Conservation (phyloP, 768 basidiomycete species). For the Mycena galopus region DNA sequence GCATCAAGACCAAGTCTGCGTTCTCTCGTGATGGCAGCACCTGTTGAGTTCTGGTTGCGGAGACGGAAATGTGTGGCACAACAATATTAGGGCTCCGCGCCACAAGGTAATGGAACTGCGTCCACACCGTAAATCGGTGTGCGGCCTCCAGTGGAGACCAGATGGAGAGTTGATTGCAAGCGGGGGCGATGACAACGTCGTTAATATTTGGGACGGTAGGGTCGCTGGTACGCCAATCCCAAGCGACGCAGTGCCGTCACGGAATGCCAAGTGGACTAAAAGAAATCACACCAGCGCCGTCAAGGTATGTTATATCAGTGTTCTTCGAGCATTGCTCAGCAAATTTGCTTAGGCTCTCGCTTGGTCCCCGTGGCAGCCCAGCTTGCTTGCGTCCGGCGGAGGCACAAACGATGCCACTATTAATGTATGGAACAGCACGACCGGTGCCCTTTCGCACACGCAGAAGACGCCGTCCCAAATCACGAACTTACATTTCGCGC, state of each 20-base stretch:
- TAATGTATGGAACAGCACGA: slow-evolving; percentile 92
- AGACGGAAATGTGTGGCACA: slow-evolving; percentile 96
- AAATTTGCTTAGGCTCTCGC: slow-evolving; percentile 86
- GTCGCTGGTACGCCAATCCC: slow-evolving; percentile 61
- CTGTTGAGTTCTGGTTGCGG: slow-evolving; percentile 90
- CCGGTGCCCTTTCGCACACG: slow-evolving; percentile 91
- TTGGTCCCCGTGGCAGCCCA: slow-evolving; percentile 97
- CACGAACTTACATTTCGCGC: slow-evolving; percentile 90
- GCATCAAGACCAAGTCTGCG: slow-evolving; percentile 86
- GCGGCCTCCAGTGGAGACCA: slow-evolving; percentile 89
- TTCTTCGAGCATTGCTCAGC: not conserved
- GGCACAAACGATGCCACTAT: slow-evolving; percentile 95
- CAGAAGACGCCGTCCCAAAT: slow-evolving; percentile 91
- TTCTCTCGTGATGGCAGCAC: slow-evolving; percentile 90
- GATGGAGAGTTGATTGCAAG: slow-evolving; percentile 94
- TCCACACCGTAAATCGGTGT: slow-evolving; percentile 94
- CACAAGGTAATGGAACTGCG: slow-evolving; percentile 93
- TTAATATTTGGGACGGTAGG: slow-evolving; percentile 96
- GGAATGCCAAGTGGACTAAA: slow-evolving; percentile 90
- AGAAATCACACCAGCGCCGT: slow-evolving; percentile 92
- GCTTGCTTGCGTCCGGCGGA: slow-evolving; percentile 92
- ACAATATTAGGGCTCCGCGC: slow-evolving; percentile 89
- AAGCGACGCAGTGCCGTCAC: slow-evolving; percentile 59
- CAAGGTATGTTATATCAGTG: slow-evolving; percentile 58
- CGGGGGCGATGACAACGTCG: slow-evolving; percentile 98